These are phyloP conservation scores for Penicillium turbatum DNA, from an alignment of 495 filamentous ascomycete genomes.

Conservation along the genomic window DNA sequence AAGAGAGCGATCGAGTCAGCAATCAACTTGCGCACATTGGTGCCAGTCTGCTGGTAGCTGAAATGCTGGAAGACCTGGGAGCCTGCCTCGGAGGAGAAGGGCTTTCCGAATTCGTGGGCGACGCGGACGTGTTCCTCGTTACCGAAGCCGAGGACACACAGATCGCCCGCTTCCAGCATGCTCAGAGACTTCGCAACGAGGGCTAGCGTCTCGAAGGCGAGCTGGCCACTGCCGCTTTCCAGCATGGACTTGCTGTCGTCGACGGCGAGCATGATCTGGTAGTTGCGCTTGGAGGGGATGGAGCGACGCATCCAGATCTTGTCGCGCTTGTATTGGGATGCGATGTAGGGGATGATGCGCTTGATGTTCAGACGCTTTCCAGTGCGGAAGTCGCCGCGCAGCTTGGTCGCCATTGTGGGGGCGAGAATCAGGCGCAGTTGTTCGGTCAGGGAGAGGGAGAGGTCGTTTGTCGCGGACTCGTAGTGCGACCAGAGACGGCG, in stretches of 20 bases:
- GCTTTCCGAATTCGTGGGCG: conserved; percentile 80
- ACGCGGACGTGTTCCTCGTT: conserved; percentile 67
- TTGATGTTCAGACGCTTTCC: conserved; percentile 99
- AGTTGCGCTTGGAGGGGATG: conserved; percentile 84
- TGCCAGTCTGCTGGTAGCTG: conserved; percentile 76
- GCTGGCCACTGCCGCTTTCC: conserved; percentile 58
- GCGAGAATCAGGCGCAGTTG: conserved; percentile 93
- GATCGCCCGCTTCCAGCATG: conserved; percentile 89
- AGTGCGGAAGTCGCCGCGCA: conserved; percentile 94
- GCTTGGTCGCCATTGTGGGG: conserved; percentile 90
- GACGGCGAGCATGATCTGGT: conserved; percentile 95
- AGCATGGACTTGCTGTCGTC: conserved; percentile 95
- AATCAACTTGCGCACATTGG: conserved; percentile 77
- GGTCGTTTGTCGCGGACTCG: conserved; percentile 73
- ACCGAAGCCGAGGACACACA: conserved; percentile 87
- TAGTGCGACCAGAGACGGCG: conserved; percentile 80
- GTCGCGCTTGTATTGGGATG: conserved; percentile 94
- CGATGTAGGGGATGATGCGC: conserved; percentile 98
- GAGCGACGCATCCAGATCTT: conserved; percentile 99
- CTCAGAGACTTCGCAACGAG: conserved; percentile 79
- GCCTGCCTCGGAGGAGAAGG: conserved; percentile 80
- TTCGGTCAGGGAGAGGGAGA: conserved; percentile 83
- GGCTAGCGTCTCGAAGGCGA: conserved; percentile 89
- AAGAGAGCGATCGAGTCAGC: conserved; percentile 75
- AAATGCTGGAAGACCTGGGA: conserved; percentile 78